Evolutionary conservation across 164 flowering plant genomes (phyloP).

Genomic region (Tetracentron sinense): DNA sequence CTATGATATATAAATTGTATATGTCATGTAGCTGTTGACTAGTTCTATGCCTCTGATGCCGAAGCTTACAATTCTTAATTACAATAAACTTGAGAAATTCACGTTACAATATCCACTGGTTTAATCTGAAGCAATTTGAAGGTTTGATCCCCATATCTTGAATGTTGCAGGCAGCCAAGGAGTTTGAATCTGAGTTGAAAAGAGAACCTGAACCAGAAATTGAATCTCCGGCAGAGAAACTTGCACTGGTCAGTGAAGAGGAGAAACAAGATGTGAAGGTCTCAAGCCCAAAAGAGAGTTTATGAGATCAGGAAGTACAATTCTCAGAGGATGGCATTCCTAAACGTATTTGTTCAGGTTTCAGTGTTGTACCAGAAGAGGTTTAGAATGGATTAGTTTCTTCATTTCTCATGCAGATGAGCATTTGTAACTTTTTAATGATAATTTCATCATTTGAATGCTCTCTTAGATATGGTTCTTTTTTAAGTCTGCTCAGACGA

Average conservation of each 20-base stretch:
- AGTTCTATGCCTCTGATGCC: too few species aligned
- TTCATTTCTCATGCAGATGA: neutral
- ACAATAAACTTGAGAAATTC: too few species aligned
- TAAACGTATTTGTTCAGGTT: too few species aligned
- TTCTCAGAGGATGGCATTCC: neutral
- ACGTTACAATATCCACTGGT: too few species aligned
- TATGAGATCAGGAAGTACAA: neutral
- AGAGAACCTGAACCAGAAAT: conserved; percentile 45
- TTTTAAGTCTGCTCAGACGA: too few species aligned
- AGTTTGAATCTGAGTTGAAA: conserved; percentile 75
- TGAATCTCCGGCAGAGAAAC: conserved; percentile 35
- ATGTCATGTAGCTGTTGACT: too few species aligned
- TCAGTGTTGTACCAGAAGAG: neutral
- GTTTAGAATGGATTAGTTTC: neutral
- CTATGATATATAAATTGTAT: too few species aligned
- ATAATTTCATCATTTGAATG: too few species aligned
- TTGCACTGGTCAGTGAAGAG: conserved; percentile 34
- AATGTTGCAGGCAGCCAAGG: conserved; percentile 73
- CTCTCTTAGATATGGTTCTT: too few species aligned
- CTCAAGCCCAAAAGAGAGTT: conserved; percentile 45
- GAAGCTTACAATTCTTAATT: too few species aligned
- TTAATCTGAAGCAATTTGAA: too few species aligned
- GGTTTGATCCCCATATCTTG: too few species aligned
- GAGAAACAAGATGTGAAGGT: conserved; percentile 42
- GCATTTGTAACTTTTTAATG: neutral